A percentile compares a stretch with the other conserved stretches of the same genome.
Conservation (phyloP, 768 basidiomycete genomes). For the Hypsizygus marmoreus region DNA sequence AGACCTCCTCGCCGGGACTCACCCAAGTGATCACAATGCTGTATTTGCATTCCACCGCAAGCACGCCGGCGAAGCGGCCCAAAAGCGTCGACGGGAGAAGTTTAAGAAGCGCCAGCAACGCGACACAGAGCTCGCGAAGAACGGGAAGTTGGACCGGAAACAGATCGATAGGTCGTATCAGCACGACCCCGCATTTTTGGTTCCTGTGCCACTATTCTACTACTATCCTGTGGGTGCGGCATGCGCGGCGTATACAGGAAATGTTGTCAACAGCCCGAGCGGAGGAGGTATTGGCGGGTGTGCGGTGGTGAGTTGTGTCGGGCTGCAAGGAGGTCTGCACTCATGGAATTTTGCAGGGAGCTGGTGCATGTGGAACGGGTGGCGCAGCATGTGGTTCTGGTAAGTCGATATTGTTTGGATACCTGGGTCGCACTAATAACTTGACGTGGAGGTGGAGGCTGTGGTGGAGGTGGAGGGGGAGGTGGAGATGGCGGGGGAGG, state of each 20-base stretch:
- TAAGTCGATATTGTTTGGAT: too few relatives aligned
- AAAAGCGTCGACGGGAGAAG: constrained; percentile 24
- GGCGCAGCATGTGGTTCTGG: too few relatives aligned
- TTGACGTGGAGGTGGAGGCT: too few relatives aligned
- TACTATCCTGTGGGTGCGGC: constrained; percentile 4
- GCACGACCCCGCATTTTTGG: constrained; percentile 38
- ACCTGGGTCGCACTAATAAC: too few relatives aligned
- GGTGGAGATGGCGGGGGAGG: too few relatives aligned
- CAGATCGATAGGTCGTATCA: constrained; percentile 8
- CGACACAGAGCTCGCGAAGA: constrained; percentile 24
- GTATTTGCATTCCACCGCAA: constrained; percentile 37
- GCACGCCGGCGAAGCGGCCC: constrained; percentile 19
- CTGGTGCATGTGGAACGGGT: too few relatives aligned
- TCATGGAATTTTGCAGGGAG: too few relatives aligned
- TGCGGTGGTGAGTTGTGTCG: constrained; percentile 27
- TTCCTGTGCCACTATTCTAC: constrained; percentile 34
- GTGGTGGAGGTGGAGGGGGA: too few relatives aligned
- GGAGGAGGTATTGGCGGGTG: constrained; percentile 27
- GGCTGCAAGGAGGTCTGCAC: too few relatives aligned
- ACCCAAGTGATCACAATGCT: constrained; percentile 57
- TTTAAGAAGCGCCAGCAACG: constrained; percentile 24
- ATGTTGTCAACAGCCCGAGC: constrained; percentile 10
- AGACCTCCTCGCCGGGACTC: constrained; percentile 49
- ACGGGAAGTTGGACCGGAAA: constrained; percentile 19
- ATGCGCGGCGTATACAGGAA: constrained; percentile 8